phyloP scores from a whole-genome alignment of 1,139 yeast species.

The Protomyces inouyei region DNA sequence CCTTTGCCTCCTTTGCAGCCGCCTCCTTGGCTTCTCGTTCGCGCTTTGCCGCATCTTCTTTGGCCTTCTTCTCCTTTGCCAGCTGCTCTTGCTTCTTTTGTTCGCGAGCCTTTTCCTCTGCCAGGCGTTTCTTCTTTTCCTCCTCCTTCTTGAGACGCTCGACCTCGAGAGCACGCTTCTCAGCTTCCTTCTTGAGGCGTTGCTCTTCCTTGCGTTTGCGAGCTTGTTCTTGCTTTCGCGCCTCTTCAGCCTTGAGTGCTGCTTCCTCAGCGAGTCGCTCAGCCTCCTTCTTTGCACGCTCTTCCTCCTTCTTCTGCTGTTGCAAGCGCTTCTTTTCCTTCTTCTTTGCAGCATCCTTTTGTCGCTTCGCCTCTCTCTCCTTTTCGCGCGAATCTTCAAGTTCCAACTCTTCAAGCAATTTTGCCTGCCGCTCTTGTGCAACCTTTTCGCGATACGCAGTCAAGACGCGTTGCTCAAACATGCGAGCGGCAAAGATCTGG shows the following conservation, averaged over 20 bases:
- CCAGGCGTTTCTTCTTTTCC: constrained; percentile 48
- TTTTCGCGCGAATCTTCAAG: constrained; percentile 66
- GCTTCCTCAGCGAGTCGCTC: constrained; percentile 52
- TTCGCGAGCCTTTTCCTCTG: constrained; percentile 47
- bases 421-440: constrained; percentile 67
- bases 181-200: constrained; percentile 48
- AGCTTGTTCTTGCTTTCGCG: constrained; percentile 46
- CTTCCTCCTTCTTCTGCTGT: constrained; percentile 72
- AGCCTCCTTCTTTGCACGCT: constrained; percentile 55
- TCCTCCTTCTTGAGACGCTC: constrained; percentile 38
- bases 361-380: constrained; percentile 67
- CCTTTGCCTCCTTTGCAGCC: constrained; percentile 39
- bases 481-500: constrained; percentile 67
- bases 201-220: constrained; percentile 51
- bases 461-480: constrained; percentile 66
- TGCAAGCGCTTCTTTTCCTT: constrained; percentile 70
- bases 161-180: constrained; percentile 39
- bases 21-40: constrained; percentile 41
- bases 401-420: constrained; percentile 70
- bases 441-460: constrained; percentile 68
- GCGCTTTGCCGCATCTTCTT: constrained; percentile 41
- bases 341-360: constrained; percentile 67
- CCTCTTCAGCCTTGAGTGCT: constrained; percentile 50
- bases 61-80: constrained; percentile 43
- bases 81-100: constrained; percentile 42